These are phyloP conservation scores for Oryza rufipogon DNA, from an alignment of 176 grass and related monocot species.

Conservation along the genomic window DNA sequence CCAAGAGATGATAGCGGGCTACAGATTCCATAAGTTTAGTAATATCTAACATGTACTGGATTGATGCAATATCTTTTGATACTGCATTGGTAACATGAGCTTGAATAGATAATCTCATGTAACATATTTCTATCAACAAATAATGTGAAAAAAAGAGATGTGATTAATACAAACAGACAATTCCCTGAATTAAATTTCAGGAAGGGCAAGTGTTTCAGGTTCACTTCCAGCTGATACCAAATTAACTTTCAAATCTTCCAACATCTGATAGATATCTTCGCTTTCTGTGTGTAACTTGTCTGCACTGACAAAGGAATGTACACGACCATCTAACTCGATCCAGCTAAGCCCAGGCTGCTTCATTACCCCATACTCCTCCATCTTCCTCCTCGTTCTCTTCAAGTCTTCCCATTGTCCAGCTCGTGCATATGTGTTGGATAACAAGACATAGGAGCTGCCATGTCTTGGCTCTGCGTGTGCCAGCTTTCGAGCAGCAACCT, in stretches of 20 bases:
- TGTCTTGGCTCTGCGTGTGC: slow-evolving; percentile 28
- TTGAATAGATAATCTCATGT: slow-evolving; percentile 1
- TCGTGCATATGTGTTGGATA: slow-evolving; percentile 54
- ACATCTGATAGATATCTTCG: slow-evolving; percentile 49
- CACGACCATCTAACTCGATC: slow-evolving; percentile 53
- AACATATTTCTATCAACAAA: slow-evolving; percentile 19
- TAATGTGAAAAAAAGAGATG: slow-evolving; percentile 9
- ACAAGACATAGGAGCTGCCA: slow-evolving; percentile 54
- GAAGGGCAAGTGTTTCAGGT: slow-evolving; percentile 20
- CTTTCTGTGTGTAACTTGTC: slow-evolving; percentile 46
- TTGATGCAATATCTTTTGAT: not conserved
- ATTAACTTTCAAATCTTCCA: slow-evolving; percentile 52
- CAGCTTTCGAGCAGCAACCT: slow-evolving; percentile 43
- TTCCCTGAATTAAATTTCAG: slow-evolving; percentile 30
- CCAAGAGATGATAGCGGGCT: not conserved
- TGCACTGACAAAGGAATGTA: slow-evolving; percentile 56
- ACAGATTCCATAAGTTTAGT: slow-evolving; percentile 4
- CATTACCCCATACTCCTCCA: slow-evolving; percentile 38
- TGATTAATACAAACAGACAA: not conserved
- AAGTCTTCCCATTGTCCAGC: slow-evolving; percentile 54
- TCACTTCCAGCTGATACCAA: slow-evolving; percentile 42
- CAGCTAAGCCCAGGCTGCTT: slow-evolving; percentile 60
- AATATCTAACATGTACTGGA: slow-evolving; percentile 1
- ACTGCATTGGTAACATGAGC: not conserved
- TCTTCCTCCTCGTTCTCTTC: slow-evolving; percentile 49